Base-by-base conservation (phyloP, 352 stramenopile species). In the Aphanomyces invadans region DNA sequence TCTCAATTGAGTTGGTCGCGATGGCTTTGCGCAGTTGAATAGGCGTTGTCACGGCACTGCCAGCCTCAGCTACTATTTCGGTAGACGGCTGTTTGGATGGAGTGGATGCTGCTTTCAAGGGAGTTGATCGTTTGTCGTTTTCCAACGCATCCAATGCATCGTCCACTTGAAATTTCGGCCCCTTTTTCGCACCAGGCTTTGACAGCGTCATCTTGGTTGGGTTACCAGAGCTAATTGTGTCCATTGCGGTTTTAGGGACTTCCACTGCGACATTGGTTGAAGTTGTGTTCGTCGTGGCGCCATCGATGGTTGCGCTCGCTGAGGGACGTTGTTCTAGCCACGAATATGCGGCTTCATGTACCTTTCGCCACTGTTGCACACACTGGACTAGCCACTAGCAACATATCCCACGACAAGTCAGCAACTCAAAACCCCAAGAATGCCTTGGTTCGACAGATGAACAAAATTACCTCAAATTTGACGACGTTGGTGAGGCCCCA, bases 401-500 rank as follows among this genome's bases (percentile, higher is more conserved):
- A 28, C 26, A 12, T 28, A 55, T 15, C n/a, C n/a, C n/a, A n/a
- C n/a, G n/a, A 42, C 36, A 42, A 42, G 36, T 42, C 36, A 42
- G 36, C 36, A 7, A 15, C 15, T 42, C 7, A 42, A 42, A 42
- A 42, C 36, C 36, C 36, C 51, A 73, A 3, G 57, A 7, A 17
- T 25, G 31, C 31, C 12, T 28, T 4, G 9, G 1, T 67, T 7
- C 44, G 19, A 56, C 15, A 11, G 0, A 25, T 15, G n/a, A 9
- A 23, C 48, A 51, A 17, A 52, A 12, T 5, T 73, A 94, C 86
- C 78, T 95, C 76, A 29, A 88, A 81, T 31, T 74, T 83, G 56
- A 93, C 72, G 28, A 95, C 81, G 60, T 95, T 92, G 23, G 84
- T 69, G 36, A 91, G 88, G 46, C 75, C 71, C 86, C 86, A 95